phyloP scores from a whole-genome alignment of 2,329 filamentous ascomycete species.

The Arachnopeziza araneosa region DNA sequence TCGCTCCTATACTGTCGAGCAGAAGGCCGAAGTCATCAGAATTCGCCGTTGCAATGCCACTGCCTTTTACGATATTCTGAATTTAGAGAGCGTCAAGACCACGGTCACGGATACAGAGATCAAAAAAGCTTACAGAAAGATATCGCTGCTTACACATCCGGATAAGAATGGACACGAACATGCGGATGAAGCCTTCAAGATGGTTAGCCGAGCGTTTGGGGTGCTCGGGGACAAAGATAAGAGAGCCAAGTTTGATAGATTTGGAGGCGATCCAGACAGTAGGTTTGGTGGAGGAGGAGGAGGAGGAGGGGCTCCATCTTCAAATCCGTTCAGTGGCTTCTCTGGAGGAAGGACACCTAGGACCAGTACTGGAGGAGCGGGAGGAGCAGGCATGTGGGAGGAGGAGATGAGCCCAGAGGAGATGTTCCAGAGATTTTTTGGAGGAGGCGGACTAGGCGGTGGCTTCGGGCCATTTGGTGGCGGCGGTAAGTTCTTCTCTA shows the following conservation, averaged over 20 bases:
- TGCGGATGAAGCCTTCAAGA: constrained; percentile 97
- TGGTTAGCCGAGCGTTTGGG: constrained; percentile 91
- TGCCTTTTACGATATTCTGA: constrained; percentile 93
- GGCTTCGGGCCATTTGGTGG: constrained; percentile 61
- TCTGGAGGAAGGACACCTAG: constrained; percentile 40
- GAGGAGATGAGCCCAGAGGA: constrained; percentile 95
- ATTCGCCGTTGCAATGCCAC: constrained; percentile 80
- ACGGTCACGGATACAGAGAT: constrained; percentile 76
- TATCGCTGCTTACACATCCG: constrained; percentile 90
- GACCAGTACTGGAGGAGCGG: constrained; percentile 33
- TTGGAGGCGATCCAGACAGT: constrained; percentile 87
- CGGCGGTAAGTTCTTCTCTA: constrained; percentile 52
- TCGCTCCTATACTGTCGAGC: constrained; percentile 78
- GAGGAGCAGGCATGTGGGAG: constrained; percentile 63
- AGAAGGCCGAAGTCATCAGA: constrained; percentile 84
- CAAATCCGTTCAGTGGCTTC: constrained; percentile 58
- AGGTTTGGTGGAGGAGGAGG: constrained; percentile 59
- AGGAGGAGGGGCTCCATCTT: constrained; percentile 41
- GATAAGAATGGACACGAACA: constrained; percentile 97
- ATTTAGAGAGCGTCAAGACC: constrained; percentile 57
- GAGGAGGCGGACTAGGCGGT: constrained; percentile 51
- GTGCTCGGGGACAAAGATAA: constrained; percentile 92
- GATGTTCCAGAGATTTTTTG: constrained; percentile 95
- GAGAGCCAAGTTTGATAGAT: constrained; percentile 80
- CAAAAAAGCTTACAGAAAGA: constrained; percentile 96